Evolutionary conservation across 106 monocot species (phyloP), one percentile per base, ranked within the genome.

Genomic region (Amphibolis antarctica): DNA sequence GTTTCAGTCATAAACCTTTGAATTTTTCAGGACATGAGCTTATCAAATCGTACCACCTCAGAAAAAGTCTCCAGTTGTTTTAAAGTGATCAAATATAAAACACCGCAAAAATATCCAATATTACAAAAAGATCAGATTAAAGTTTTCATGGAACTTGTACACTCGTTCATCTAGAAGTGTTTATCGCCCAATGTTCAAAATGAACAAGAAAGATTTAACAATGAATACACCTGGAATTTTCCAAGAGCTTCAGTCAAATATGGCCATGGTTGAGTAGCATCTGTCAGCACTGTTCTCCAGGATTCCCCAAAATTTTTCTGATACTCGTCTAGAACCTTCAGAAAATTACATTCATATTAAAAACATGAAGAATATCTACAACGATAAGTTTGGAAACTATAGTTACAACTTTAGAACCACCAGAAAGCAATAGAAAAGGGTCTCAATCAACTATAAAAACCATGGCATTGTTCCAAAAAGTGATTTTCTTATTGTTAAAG

Each of bases 221-320:
- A 60, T 12, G 57, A 5, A 64, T 28, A 50, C 45, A 86, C 86
- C 86, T 86, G 86, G 71, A 86, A 86, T 58, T 79, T 82, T 21
- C 60, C 43, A 23, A 86, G 67, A 28, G 86, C 66, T 12, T 82
- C 82, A 47, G 69, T 77, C 60, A 82, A 64, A 65, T 79, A 86
- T 43, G 75, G 71, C 86, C 86, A 86, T 30, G 81, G 70, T 65
- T 82, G 78, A 42, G 66, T 70, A 42, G 53, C 51, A 82, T 86
- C 86, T 46, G 57, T 67, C 64, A 76, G 76, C 31, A 68, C 64
- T 26, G 61, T 74, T 82, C 76, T 79, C 86, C 86, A 86, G 11
- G 86, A 79, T 28, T 85, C 85, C 28, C 85, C 85, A 73, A 85
- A 81, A 59, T 60, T 66, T 74, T 75, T 85, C 46, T 82, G 82